A percentile compares a stretch with the other conserved stretches of the same genome.
Evolutionary conservation across 2,329 filamentous ascomycete species (phyloP).

Genomic region (Colletotrichum higginsianum): DNA sequence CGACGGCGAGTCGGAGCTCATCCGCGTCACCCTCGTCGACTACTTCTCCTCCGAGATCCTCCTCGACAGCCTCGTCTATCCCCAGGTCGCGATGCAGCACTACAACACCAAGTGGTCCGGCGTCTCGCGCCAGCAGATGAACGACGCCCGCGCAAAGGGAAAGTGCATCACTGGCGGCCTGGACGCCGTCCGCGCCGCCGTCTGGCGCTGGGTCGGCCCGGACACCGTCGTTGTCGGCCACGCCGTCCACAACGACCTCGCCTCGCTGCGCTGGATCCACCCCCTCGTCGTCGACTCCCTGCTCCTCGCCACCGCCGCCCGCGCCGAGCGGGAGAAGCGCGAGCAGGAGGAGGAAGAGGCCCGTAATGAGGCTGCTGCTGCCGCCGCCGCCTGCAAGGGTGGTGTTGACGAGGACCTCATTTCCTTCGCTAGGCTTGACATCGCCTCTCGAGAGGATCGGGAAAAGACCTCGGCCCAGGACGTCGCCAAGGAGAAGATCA

Average conservation of each 20-base stretch:
- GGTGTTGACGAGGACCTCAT: conserved; percentile 18
- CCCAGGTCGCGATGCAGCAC: conserved; percentile 61
- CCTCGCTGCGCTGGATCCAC: conserved; percentile 65
- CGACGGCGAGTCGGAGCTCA: conserved; percentile 63
- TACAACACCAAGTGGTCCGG: conserved; percentile 67
- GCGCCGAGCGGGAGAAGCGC: conserved; percentile 34
- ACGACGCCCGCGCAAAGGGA: conserved; percentile 49
- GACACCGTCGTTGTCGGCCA: conserved; percentile 66
- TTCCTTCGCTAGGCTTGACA: conserved; percentile 24
- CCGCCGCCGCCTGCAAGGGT: background rate
- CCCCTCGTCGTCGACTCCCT: conserved; percentile 60
- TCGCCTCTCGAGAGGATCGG: background rate
- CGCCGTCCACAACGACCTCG: conserved; percentile 58
- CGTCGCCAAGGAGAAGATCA: conserved; percentile 38
- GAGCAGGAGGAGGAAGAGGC: conserved; percentile 38
- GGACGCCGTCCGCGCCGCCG: conserved; percentile 56
- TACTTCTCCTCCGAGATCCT: conserved; percentile 65
- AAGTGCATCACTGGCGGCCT: conserved; percentile 57
- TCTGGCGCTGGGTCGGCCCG: conserved; percentile 61
- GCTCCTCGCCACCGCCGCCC: conserved; percentile 49
- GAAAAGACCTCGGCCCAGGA: conserved; percentile 23
- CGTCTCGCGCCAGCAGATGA: conserved; percentile 58
- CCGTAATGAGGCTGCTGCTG: conserved; percentile 20
- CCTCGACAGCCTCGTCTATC: conserved; percentile 66
- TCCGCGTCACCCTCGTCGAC: conserved; percentile 66